These are phyloP conservation scores for Phycomyces blakesleeanus DNA, from an alignment of 192 early-diverging fungal genomes.

Conservation along the genomic window DNA sequence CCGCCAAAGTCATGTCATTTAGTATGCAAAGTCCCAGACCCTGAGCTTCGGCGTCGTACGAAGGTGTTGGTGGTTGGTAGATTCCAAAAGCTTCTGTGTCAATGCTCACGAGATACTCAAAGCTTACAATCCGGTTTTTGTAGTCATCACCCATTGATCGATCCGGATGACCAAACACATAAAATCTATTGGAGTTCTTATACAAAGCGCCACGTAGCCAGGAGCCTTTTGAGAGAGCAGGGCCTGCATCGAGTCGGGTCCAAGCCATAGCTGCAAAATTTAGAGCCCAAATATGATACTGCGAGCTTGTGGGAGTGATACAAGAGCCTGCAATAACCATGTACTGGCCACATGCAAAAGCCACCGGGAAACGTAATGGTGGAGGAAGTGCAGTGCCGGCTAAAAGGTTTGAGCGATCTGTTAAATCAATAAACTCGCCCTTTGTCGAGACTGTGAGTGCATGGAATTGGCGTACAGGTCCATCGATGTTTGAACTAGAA, in stretches of 20 bases:
- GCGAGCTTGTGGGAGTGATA: slow-evolving; percentile 58
- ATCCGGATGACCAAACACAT: slow-evolving; percentile 69
- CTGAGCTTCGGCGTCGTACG: slow-evolving; percentile 49
- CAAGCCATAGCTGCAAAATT: slow-evolving; percentile 56
- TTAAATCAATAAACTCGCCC: slow-evolving; percentile 40
- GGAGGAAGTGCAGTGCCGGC: slow-evolving; percentile 58
- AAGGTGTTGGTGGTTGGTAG: slow-evolving; percentile 49
- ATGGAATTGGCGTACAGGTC: slow-evolving; percentile 68
- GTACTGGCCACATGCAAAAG: slow-evolving; percentile 61
- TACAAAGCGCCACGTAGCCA: slow-evolving; percentile 71
- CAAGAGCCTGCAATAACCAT: slow-evolving; percentile 67
- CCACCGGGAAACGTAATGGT: slow-evolving; percentile 73
- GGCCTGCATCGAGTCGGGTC: slow-evolving; percentile 64
- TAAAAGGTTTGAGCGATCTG: slow-evolving; percentile 62
- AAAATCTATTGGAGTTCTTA: slow-evolving; percentile 55
- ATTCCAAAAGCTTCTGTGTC: slow-evolving; percentile 70
- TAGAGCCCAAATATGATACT: slow-evolving; percentile 68
- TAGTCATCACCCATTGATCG: slow-evolving; percentile 71
- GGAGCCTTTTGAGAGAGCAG: slow-evolving; percentile 62
- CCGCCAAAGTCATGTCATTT: slow-evolving; percentile 47
- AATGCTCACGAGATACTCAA: slow-evolving; percentile 64
- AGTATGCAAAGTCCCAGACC: slow-evolving; percentile 51
- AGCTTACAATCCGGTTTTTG: slow-evolving; percentile 69
- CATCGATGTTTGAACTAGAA: slow-evolving; percentile 72
- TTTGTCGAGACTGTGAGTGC: slow-evolving; percentile 59